Conservation (phyloP, 2,329 filamentous ascomycete genomes). For the Aureobasidium lini region DNA sequence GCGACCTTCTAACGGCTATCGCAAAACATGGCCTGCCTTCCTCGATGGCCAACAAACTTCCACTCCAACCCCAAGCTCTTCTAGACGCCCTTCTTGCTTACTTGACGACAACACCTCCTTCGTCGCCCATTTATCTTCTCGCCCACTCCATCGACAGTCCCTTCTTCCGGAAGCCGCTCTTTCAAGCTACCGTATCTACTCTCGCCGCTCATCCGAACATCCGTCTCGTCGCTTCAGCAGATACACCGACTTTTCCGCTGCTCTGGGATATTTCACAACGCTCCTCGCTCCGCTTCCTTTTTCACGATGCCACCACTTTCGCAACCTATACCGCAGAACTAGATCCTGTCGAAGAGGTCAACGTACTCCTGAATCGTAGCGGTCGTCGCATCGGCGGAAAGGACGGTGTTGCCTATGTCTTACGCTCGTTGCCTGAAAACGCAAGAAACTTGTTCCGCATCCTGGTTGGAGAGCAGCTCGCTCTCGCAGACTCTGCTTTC, state of each 20-base stretch:
- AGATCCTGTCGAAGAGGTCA: slow-evolving; percentile 83
- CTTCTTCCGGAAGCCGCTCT: slow-evolving; percentile 61
- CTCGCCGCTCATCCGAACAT: slow-evolving; percentile 68
- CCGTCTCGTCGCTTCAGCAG: slow-evolving; percentile 69
- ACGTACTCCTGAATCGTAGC: slow-evolving; percentile 75
- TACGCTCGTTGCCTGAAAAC: slow-evolving; percentile 86
- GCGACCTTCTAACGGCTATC: slow-evolving; percentile 64
- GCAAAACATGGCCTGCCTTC: slow-evolving; percentile 51
- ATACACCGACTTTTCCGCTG: slow-evolving; percentile 79
- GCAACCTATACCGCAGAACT: slow-evolving; percentile 64
- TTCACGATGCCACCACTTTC: slow-evolving; percentile 93
- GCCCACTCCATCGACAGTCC: slow-evolving; percentile 82
- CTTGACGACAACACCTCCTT: slow-evolving; percentile 43
- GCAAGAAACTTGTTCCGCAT: slow-evolving; percentile 80
- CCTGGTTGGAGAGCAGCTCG: slow-evolving; percentile 75
- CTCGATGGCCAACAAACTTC: slow-evolving; percentile 43
- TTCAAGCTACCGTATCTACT: slow-evolving; percentile 66
- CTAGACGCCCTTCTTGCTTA: slow-evolving; percentile 58
- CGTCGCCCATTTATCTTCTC: slow-evolving; percentile 30
- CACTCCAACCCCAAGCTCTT: slow-evolving; percentile 61
- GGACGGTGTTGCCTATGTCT: slow-evolving; percentile 84
- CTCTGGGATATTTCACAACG: slow-evolving; percentile 86
- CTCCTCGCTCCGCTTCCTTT: slow-evolving; percentile 75
- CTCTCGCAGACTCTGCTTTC: slow-evolving; percentile 46
- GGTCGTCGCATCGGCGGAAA: slow-evolving; percentile 75